phyloP scores from a whole-genome alignment of 495 filamentous ascomycete genomes.

The Xylaria bambusicola region DNA sequence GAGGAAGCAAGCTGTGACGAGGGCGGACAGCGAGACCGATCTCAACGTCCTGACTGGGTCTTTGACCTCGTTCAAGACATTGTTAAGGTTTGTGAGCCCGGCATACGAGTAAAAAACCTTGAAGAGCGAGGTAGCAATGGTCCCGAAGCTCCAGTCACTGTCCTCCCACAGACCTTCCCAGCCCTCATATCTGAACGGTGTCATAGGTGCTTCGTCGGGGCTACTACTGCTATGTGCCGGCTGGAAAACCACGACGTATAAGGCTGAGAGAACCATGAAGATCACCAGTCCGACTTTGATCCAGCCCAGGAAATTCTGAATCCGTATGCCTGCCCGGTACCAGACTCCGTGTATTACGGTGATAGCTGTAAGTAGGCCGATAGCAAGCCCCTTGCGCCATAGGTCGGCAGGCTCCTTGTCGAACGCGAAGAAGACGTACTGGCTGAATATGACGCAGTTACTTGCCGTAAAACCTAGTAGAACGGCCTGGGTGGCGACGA shows the following conservation, averaged over 20 bases:
- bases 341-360: slow-evolving; percentile 64
- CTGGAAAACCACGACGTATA: slow-evolving; percentile 52
- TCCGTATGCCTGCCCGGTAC: slow-evolving; percentile 61
- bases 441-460: slow-evolving; percentile 71
- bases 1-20: slow-evolving; percentile 61
- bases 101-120: slow-evolving; percentile 75
- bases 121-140: slow-evolving; percentile 65
- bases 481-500: slow-evolving; percentile 68
- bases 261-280: slow-evolving; percentile 63
- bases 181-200: slow-evolving; percentile 11
- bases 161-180: slow-evolving; percentile 53
- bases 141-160: slow-evolving; percentile 57
- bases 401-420: slow-evolving; percentile 52
- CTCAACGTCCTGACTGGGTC: slow-evolving; percentile 67
- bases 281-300: slow-evolving; percentile 67
- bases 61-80: slow-evolving; percentile 76
- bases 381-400: slow-evolving; percentile 58
- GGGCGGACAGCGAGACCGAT: slow-evolving; percentile 61
- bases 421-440: slow-evolving; percentile 67
- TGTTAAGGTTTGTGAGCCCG: slow-evolving; percentile 68
- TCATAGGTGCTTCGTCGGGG: slow-evolving; percentile 17
- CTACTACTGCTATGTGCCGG: slow-evolving; percentile 14
- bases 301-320: slow-evolving; percentile 67
- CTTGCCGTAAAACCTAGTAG: slow-evolving; percentile 69
- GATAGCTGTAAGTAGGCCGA: slow-evolving; percentile 61